Base-by-base conservation (phyloP, 2,329 filamentous ascomycete genomes). In the Colletotrichum lini region DNA sequence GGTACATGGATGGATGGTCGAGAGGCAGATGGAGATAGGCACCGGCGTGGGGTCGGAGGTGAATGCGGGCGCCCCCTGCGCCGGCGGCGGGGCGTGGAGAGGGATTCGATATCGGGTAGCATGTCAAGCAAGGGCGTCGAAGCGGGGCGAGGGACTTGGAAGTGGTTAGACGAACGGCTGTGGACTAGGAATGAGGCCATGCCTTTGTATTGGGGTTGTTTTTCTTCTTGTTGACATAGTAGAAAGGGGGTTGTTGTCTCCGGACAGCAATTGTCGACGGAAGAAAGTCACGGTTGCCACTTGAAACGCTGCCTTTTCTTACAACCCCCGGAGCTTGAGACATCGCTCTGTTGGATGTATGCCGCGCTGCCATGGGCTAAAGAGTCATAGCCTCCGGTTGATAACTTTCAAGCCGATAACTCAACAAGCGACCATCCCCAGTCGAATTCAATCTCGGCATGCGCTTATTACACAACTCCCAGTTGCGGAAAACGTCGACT, bases 31-130 rank as follows among this genome's bases (percentile, higher is more conserved):
- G 4, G 38, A 4, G 53, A 56, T 16, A 23, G 35, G 16, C 59
- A 62, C 59, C 67, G 67, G 63, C 67, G 63, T 56, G 56, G 67
- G 67, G 56, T 70, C 56, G 67, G 67, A 70, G 50, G 30, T 35
- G n/a, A 4, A 23, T 15, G 63, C 61, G 67, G 67, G 23, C 30
- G 30, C 30, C 30, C 13, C 61, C 8, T 42, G 30, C 40, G 40
- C 56, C 63, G 42, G 47, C 62, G 56, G 54, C 63, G 67, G 54
- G 30, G 18, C 52, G 13, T 26, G 56, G 35, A 35, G 30, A 35
- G 56, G 42, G 49, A 47, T 26, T 15, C 21, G 58, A 16, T 61
- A 45, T 15, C 56, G 35, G 60, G 30, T 26, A 45, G 59, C 38
- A 38, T 47, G 38, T 18, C 23, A 49, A 18, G 6, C 9, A 50